Evolutionary conservation across 345 rosid species (phyloP), one percentile per base, ranked within the genome.

Genomic region (Sisymbrium irio): DNA sequence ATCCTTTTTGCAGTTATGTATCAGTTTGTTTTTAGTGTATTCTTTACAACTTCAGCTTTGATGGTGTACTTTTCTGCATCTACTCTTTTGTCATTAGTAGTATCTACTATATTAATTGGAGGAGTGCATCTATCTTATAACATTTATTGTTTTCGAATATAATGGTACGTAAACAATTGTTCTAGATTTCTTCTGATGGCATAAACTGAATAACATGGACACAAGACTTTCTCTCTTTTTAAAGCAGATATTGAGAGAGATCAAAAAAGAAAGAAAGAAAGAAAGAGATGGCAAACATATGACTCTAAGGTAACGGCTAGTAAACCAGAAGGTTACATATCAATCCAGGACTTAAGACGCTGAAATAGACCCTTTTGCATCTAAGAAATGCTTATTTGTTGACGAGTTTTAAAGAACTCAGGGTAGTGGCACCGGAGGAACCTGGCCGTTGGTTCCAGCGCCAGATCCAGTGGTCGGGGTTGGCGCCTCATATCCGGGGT

Each of bases 401-500:
- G 73, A 66, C 40, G n/a, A 40, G 44, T 22, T 17, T 56, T 41
- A 51, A 27, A 37, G 28, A 7, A 37, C 71, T 85, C 73, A 88
- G 67, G 85, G 91, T 32, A 57, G 82, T 44, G 72, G 78, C 56
- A 68, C 62, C 15, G 78, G 69, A 50, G 84, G 81, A 79, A 62
- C 69, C 71, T 71, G 76, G 61, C 72, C 71, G 57, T 1, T 63
- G 71, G 44, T 55, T 70, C 75, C 80, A 14, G 76, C 5, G 41
- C 42, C 72, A 25, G 69, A 69, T 20, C 70, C 82, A 33, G 46
- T 10, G 67, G 77, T 73, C n/a, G 89, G 87, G 61, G 33, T 80
- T 58, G 89, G 93, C 71, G 68, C 81, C 75, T 88, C 94, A 40
- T 49, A 64, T 11, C 93, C 92, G 0, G 90, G 98, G 72, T 86